These are phyloP conservation scores for Linum trigynum DNA, from an alignment of 345 rosid species.

Conservation along the genomic window DNA sequence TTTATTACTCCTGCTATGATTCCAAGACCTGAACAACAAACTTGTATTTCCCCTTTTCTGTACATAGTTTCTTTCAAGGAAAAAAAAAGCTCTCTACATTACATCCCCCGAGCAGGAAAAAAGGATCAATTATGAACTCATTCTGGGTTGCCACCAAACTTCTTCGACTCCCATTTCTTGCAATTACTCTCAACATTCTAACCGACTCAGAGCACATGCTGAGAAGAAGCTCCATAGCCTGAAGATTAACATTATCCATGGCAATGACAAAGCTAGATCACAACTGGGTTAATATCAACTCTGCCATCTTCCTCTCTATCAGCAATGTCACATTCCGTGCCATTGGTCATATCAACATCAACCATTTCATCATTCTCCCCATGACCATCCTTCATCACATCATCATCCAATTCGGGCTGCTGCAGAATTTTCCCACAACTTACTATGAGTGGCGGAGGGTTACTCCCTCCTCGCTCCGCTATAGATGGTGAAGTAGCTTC, in stretches of 20 bases:
- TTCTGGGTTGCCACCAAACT: too few relatives aligned
- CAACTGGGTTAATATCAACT: slow-evolving; percentile 9
- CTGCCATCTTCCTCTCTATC: slow-evolving; percentile 10
- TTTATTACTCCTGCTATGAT: too few relatives aligned
- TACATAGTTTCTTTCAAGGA: slow-evolving; percentile 2
- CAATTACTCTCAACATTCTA: too few relatives aligned
- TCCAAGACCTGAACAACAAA: too few relatives aligned
- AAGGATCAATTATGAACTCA: not conserved
- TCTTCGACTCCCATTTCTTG: too few relatives aligned
- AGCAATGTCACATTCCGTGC: slow-evolving; percentile 16
- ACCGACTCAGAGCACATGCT: too few relatives aligned
- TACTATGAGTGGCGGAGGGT: slow-evolving; percentile 45
- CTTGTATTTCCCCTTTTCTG: too few relatives aligned
- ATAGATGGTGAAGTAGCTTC: slow-evolving; percentile 32
- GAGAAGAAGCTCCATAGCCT: too few relatives aligned
- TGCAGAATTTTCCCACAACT: slow-evolving; percentile 23
- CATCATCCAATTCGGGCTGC: slow-evolving; percentile 31
- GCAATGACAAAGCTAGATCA: too few relatives aligned
- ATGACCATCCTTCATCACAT: slow-evolving; percentile 24
- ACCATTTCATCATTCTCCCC: slow-evolving; percentile 25
- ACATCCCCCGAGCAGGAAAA: slow-evolving; percentile 35
- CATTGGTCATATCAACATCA: slow-evolving; percentile 24
- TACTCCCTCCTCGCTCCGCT: slow-evolving; percentile 64
- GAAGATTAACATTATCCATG: too few relatives aligned
- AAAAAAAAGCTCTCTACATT: slow-evolving; percentile 5